phyloP scores from a whole-genome alignment of 1,284 basidiomycete species.

The Fomitopsis betulina region DNA sequence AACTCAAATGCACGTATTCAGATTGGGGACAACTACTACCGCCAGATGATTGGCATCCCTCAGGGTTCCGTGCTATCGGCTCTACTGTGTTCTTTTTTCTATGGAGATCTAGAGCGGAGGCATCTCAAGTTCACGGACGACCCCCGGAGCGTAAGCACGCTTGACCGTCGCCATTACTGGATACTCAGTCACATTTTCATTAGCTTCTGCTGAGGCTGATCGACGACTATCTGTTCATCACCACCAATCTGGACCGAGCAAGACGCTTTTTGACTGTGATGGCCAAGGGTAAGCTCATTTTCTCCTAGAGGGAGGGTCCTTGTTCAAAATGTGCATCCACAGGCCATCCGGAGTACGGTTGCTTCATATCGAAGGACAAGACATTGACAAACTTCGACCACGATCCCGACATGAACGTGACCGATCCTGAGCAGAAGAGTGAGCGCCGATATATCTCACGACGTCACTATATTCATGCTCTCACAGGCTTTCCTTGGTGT shows the following conservation, averaged over 20 bases:
- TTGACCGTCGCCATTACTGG: neutral
- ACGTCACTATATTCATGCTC: neutral
- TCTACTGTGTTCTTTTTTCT: conserved; percentile 90
- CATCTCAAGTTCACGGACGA: conserved; percentile 59
- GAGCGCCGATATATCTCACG: conserved; percentile 9
- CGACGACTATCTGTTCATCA: conserved; percentile 93
- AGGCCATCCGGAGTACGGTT: conserved; percentile 93
- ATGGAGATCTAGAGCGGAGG: conserved; percentile 81
- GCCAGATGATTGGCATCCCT: conserved; percentile 89
- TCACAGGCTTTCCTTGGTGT: conserved; percentile 85
- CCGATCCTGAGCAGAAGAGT: conserved; percentile 46
- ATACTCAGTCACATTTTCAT: neutral
- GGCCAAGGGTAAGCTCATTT: conserved; percentile 53
- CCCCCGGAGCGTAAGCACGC: conserved; percentile 51
- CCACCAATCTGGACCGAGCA: conserved; percentile 65
- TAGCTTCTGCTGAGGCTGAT: conserved; percentile 82
- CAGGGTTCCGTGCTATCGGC: conserved; percentile 93
- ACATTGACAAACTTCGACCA: conserved; percentile 85
- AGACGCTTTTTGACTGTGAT: conserved; percentile 73
- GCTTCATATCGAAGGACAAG: conserved; percentile 85
- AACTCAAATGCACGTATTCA: conserved; percentile 24
- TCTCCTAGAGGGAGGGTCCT: no score
- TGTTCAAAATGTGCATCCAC: neutral
- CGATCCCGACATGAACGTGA: conserved; percentile 51
- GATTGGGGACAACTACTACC: conserved; percentile 77